Evolutionary conservation across 2,329 filamentous ascomycete species (phyloP), one percentile per base, ranked within the genome.

Genomic region (Trichoderma sp.): DNA sequence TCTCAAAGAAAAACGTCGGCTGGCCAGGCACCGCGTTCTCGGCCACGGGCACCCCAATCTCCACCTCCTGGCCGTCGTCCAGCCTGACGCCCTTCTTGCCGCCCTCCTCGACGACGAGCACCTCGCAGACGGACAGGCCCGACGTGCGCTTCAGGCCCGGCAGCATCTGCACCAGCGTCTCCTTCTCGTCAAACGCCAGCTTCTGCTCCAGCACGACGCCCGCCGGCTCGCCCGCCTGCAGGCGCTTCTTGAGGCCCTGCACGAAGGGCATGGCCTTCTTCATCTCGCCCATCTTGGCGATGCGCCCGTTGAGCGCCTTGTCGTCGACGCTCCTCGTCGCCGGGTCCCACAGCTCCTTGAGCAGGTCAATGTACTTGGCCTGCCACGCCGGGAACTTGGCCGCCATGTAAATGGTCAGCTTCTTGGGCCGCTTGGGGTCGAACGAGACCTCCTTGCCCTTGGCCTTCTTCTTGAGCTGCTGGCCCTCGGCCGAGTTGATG

Each of bases 241-340:
- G 85, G 60, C 91, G 87, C 77, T 86, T 91, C 88, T 97, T 97
- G 67, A 98, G 81, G 7, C 77, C 80, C 80, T 98, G 93, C 57
- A 97, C 89, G 74, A 97, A 98, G 0, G 95, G 95, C 94, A 98
- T 98, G 2, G 93, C 94, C 80, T 96, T 95, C 87, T 98, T 99
- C 85, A 93, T 92, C 79, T 96, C 91, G 50, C 88, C 88, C 74
- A 92, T 83, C 82, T 96, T 96, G 71, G 87, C 88, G 65, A 97
- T 89, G 74, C 88, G 85, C 70, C 87, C 88, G 72, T 88, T 91
- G 54, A 97, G 81, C 64, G 86, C 87, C 81, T 96, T 96, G 76
- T 96, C 91, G 74, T 96, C 89, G 69, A 90, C 79, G 10, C 81
- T 80, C 69, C 90, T 81, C 69, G 80, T 86, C 68, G 73, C 75